Evolutionary conservation across 1,284 basidiomycete species (phyloP), one percentile per base, ranked within the genome.

Genomic region (Ustilago sp.): DNA sequence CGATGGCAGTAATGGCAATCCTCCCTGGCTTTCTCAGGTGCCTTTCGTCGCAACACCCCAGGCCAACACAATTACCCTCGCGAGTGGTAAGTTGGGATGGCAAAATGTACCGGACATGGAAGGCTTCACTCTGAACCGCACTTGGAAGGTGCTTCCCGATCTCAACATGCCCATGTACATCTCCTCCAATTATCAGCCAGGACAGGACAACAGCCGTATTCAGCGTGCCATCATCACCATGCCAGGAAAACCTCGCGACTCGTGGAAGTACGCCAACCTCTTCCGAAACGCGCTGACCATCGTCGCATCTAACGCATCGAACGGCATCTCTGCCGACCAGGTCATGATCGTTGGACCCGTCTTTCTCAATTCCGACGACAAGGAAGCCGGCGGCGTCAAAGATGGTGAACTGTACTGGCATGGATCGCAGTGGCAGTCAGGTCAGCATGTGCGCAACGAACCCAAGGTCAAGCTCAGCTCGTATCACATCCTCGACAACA

Each of bases 191-290:
- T 77, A 79, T 50, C 57, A 52, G 9, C 71, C 70, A 1, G 74
- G 74, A n/a, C 19, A 53, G 8, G 63, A 81, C 56, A 73, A 70
- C 38, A 61, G 59, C 50, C 50, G 45, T 11, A 77, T 84, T 39
- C 80, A 84, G 50, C 74, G 82, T 6, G 80, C 74, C 45, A 63
- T 84, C 61, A 74, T 84, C 23, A 73, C 68, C 12, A 74, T 70
- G 63, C 82, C 82, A 35, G 82, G 82, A 32, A 83, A 79, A 67
- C 82, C 82, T 5, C 70, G 82, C 43, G 82, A 83, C 47, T 65
- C 80, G 38, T 83, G 82, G 82, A 83, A 83, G 63, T 83, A 83
- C 54, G 80, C 75, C 53, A 82, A 80, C 55, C 59, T 83, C 1
- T 68, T 81, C 13, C 60, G 66, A 31, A 83, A 83, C 41, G 81